A percentile compares a stretch with the other conserved stretches of the same genome.
phyloP scores from a whole-genome alignment of 495 filamentous ascomycete species.

The Daldinia caldariorum region DNA sequence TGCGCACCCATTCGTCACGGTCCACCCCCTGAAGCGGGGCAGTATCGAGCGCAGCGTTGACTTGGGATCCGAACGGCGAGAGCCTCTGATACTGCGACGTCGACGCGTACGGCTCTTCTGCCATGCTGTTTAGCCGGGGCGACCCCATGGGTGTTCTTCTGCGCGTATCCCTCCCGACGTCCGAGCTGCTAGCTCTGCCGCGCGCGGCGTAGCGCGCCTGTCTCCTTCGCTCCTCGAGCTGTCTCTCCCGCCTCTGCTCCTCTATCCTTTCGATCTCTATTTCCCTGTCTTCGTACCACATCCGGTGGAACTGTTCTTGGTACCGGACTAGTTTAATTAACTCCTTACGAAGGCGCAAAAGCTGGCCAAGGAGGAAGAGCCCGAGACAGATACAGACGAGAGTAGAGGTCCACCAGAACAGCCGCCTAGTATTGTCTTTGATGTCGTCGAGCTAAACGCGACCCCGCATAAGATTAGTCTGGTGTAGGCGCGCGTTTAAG shows the following conservation, averaged over 20 bases:
- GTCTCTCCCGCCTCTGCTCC: slow-evolving; percentile 7
- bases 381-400: slow-evolving; percentile 25
- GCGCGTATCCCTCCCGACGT: not conserved
- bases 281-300: slow-evolving; percentile 39
- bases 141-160: not conserved
- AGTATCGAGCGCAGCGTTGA: slow-evolving; percentile 10
- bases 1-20: slow-evolving; percentile 20
- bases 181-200: not conserved
- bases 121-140: not conserved
- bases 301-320: slow-evolving; percentile 31
- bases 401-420: slow-evolving; percentile 39
- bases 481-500: not conserved
- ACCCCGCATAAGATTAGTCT: not conserved
- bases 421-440: slow-evolving; percentile 27
- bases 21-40: slow-evolving; percentile 4
- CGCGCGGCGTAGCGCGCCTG: not conserved
- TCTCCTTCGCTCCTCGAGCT: slow-evolving; percentile 1
- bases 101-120: not conserved
- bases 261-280: slow-evolving; percentile 15
- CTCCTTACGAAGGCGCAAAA: slow-evolving; percentile 27
- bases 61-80: slow-evolving; percentile 14
- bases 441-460: slow-evolving; percentile 30
- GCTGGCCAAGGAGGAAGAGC: slow-evolving; percentile 33
- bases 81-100: not conserved
- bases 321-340: slow-evolving; percentile 25